These are phyloP conservation scores for Metschnikowia arizonensis DNA, from an alignment of 805 yeast species.

Conservation along the genomic window DNA sequence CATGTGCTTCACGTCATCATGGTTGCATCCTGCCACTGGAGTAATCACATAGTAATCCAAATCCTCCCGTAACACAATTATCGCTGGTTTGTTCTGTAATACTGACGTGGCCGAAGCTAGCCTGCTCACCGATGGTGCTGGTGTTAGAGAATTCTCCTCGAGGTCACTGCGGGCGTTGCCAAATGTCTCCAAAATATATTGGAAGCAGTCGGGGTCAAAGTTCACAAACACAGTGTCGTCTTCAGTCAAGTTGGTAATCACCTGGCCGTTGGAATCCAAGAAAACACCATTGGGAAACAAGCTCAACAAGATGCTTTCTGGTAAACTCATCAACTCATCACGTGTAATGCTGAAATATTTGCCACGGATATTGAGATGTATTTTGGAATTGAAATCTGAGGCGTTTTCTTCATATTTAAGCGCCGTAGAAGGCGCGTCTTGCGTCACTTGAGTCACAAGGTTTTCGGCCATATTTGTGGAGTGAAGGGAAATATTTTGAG, in stretches of 20 bases:
- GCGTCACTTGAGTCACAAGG: slow-evolving; percentile 71
- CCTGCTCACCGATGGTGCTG: slow-evolving; percentile 25
- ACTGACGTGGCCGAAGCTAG: slow-evolving; percentile 51
- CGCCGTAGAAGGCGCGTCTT: slow-evolving; percentile 24
- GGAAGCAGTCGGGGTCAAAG: slow-evolving; percentile 82
- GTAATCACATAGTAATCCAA: slow-evolving; percentile 91
- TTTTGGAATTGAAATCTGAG: slow-evolving; percentile 56
- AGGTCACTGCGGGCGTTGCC: slow-evolving; percentile 64
- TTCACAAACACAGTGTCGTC: slow-evolving; percentile 77
- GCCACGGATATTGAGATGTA: slow-evolving; percentile 77
- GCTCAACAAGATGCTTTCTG: slow-evolving; percentile 83
- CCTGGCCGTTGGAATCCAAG: slow-evolving; percentile 69
- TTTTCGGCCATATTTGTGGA: slow-evolving; percentile 34
- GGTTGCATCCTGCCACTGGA: slow-evolving; percentile 52
- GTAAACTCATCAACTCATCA: slow-evolving; percentile 85
- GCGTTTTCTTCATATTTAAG: slow-evolving; percentile 21
- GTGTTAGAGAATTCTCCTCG: slow-evolving; percentile 28
- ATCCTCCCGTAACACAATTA: slow-evolving; percentile 90
- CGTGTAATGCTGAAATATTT: slow-evolving; percentile 69
- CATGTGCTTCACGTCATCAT: slow-evolving; percentile 59
- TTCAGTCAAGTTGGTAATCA: slow-evolving; percentile 74
- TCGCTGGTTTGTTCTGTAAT: slow-evolving; percentile 76
- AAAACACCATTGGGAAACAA: slow-evolving; percentile 89
- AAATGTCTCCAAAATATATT: slow-evolving; percentile 73
- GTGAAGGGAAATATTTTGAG: not conserved